phyloP scores from a whole-genome alignment of 345 rosid species.

The Fremontodendron californicum region DNA sequence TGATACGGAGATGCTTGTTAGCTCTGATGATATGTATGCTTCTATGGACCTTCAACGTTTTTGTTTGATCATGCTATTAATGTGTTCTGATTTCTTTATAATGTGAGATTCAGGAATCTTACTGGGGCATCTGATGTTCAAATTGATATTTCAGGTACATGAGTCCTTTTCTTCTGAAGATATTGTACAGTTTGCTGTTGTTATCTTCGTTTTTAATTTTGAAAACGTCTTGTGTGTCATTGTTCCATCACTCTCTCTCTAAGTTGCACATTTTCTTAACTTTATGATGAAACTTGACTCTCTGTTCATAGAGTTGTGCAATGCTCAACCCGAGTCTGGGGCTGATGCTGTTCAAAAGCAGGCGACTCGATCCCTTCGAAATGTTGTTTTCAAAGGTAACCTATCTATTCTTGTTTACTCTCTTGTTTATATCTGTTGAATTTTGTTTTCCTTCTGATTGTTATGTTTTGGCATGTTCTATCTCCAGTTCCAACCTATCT shows the following conservation, averaged over 20 bases:
- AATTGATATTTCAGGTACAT: conserved; percentile 9
- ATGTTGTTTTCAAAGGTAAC: conserved; percentile 73
- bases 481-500: neutral
- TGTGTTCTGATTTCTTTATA: conserved; percentile 22
- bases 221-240: neutral
- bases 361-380: conserved; percentile 51
- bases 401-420: neutral
- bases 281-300: neutral
- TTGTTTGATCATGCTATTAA: conserved; percentile 10
- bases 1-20: conserved; percentile 47
- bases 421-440: neutral
- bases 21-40: conserved; percentile 67
- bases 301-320: conserved; percentile 23
- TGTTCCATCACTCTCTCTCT: neutral
- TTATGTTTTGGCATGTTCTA: neutral
- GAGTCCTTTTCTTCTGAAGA: neutral
- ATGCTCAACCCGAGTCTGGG: conserved; percentile 39
- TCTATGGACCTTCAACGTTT: conserved; percentile 16
- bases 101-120: conserved; percentile 43
- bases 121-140: conserved; percentile 26
- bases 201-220: neutral
- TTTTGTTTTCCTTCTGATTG: neutral
- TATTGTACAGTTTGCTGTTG: neutral
- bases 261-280: conserved; percentile 41
- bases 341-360: conserved; percentile 45